Evolutionary conservation across 129 eudicot species (phyloP), one percentile per base, ranked within the genome.

Genomic region (Helichrysum umbraculigerum): DNA sequence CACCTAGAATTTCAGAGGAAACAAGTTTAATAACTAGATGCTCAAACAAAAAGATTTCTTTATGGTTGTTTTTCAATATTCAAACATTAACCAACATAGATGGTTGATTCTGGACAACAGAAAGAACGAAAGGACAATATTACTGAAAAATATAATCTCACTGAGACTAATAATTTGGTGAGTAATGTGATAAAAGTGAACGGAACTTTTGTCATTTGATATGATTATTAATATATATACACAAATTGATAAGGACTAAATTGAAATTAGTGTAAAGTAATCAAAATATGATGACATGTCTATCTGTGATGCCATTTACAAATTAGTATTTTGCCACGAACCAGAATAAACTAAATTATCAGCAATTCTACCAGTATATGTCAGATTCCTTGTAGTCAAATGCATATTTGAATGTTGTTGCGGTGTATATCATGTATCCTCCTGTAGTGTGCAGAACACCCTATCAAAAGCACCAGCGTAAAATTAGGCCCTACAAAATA

Each of bases 361-460:
- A 20, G 69, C 66, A 77, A 77, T 72, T 33, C 8, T 91, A 95
- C 99, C 99, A 95, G 85, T 95, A 95, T 79, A 91, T 63, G 63
- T 95, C 97, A 30, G 92, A 77, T 15, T 87, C 89, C 66, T 95
- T 95, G 79, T 91, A 89, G 88, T 95, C 99, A 60, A 95, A 95
- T 70, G 99, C 94, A 80, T 91, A 95, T 82, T 95, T 91, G 74
- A 95, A 95, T 77, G 99, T 95, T 56, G 96, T 89, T 73, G 99
- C 99, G 50, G 97, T 86, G 81, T 87, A 95, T 79, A 95, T 86
- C 99, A 95, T 95, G 87, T 95, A 95, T 77, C 99, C 99, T 79
- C 99, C 99, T 68, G 99, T 95, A 79, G 99, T 95, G 82, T 95
- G 99, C 83, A 91, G 71, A 80, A 95, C 97, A 68, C 99, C 99